Percentiles rank a stretch among this genome's conserved stretches.
These are phyloP conservation scores for Hibiscus syriacus DNA, from an alignment of 345 rosid species.

Conservation along the genomic window DNA sequence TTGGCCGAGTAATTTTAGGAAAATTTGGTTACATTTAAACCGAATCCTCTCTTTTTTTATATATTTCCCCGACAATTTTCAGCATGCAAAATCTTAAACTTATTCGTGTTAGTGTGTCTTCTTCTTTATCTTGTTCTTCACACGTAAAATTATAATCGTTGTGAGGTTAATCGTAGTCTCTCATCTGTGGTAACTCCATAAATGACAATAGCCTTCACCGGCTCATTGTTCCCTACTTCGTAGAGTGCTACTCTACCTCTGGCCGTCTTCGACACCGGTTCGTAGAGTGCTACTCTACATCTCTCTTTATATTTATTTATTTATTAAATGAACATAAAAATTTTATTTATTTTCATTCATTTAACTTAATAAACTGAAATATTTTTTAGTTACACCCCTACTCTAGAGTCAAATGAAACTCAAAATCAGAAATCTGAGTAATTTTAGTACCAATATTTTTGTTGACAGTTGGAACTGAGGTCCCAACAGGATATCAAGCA, in stretches of 20 bases:
- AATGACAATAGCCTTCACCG: conserved; percentile 51
- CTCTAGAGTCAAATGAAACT: no score
- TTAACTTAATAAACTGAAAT: no score
- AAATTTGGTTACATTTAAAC: background rate
- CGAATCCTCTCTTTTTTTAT: background rate
- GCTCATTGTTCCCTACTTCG: conserved; percentile 12
- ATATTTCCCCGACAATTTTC: background rate
- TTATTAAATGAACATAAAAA: no score
- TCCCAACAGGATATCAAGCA: conserved; percentile 15
- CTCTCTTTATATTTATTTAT: no score
- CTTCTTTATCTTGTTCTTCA: no score
- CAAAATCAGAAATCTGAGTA: background rate
- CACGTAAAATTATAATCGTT: background rate
- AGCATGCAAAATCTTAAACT: background rate
- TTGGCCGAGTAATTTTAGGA: background rate
- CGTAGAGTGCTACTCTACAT: no score
- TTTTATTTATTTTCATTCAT: no score
- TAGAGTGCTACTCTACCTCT: conserved; percentile 9
- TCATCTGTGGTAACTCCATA: conserved; percentile 22
- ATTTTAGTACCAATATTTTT: background rate
- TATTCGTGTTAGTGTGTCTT: background rate
- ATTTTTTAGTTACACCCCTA: no score
- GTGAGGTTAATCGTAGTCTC: background rate
- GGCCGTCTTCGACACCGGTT: conserved; percentile 13
- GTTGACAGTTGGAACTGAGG: conserved; percentile 13